Base-by-base conservation (phyloP, 805 yeast genomes). In the Candida morakotiae region DNA sequence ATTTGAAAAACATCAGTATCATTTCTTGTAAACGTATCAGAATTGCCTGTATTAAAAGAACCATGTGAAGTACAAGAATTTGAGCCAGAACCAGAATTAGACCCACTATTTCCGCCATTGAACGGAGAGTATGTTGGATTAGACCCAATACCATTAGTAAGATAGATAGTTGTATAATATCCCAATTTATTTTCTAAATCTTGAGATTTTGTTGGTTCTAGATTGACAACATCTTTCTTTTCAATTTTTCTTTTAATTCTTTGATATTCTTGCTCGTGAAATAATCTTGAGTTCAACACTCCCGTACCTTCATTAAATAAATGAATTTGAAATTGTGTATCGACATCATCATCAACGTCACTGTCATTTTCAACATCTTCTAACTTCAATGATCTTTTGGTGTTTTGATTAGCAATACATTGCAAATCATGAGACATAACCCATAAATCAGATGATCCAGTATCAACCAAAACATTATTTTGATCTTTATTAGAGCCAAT, bases 11-110 rank as follows among this genome's bases (percentile, higher is more conserved):
- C 41, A 6, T 67, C 69, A 1, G 79, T 59, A 19, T 47, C 43
- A 48, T 76, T 76, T 15, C 47, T 40, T 5, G 51, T 44, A 56
- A 67, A 75, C 1, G 73, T 38, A 19, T 49, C 44, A 1, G 79
- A 73, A 4, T 45, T 36, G 4, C 47, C 50, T 6, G 71, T 61
- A 46, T 69, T 65, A 51, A 74, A 75, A 1, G 79, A 69, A 5
- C 81, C 81, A 47, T 64, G 64, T 9, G 47, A 30, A 2, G 70
- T 60, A 47, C 81, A 75, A 7, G 67, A 60, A 39, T 60, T 53
- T 17, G 69, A 23, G 8, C 43, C 46, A 13, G 39, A 33, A 23
- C 35, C 42, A 20, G 30, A 19, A 10, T 40, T 45, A 10, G 37
- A 23, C 9, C 36, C 32, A 5, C 42, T 39, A 15, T 34, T 24